phyloP scores from a whole-genome alignment of 2,329 filamentous ascomycete species.

The Colletotrichum chlorophyti region DNA sequence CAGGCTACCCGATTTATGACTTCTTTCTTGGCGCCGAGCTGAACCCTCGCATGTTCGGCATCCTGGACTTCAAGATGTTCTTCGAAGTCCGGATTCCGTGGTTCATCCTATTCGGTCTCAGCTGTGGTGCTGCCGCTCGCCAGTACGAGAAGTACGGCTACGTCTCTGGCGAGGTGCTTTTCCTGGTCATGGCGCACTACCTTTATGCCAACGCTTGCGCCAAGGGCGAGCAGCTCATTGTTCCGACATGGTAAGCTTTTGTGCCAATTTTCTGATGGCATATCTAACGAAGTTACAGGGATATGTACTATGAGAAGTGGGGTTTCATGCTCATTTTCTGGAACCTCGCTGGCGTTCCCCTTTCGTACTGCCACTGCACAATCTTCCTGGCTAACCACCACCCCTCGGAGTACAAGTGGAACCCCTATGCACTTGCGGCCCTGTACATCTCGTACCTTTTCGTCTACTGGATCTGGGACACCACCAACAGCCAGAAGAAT shows the following conservation, averaged over 20 bases:
- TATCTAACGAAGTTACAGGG: conserved; percentile 50
- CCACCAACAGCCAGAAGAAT: conserved; percentile 92
- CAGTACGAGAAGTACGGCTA: conserved; percentile 89
- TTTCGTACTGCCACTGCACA: conserved; percentile 93
- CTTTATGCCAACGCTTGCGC: conserved; percentile 91
- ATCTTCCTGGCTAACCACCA: conserved; percentile 87
- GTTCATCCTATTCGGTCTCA: conserved; percentile 86
- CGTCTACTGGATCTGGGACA: conserved; percentile 92
- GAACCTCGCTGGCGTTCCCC: conserved; percentile 90
- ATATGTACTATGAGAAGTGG: conserved; percentile 98
- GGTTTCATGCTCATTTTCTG: conserved; percentile 98
- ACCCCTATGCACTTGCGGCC: conserved; percentile 67
- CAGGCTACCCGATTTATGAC: conserved; percentile 82
- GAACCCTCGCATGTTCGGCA: conserved; percentile 80
- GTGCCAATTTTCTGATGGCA: neutral
- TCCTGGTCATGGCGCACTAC: conserved; percentile 88
- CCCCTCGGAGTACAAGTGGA: conserved; percentile 79
- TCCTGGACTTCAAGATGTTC: conserved; percentile 96
- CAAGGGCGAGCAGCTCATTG: conserved; percentile 91
- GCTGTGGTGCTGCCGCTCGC: conserved; percentile 76
- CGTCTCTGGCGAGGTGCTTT: conserved; percentile 82
- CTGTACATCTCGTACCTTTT: conserved; percentile 78
- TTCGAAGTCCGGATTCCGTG: conserved; percentile 92
- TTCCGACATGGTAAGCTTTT: conserved; percentile 72
- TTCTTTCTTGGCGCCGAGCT: conserved; percentile 94